Base-by-base conservation (phyloP, 345 rosid species). In the Eucalyptus curtisii region DNA sequence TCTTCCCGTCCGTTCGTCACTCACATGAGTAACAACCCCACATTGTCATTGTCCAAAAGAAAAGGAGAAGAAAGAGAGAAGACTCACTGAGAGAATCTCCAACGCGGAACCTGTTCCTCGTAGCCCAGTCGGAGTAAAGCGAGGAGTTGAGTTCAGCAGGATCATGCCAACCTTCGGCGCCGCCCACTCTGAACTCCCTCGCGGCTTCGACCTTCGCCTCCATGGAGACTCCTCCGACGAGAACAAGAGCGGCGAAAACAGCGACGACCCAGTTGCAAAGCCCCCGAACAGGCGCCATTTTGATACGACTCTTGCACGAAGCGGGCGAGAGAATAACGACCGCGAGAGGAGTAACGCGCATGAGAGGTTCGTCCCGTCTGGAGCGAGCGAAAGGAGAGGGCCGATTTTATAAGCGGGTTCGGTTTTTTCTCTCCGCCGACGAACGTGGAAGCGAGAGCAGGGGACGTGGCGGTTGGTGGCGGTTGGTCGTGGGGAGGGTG, bases 1-100 rank as follows among this genome's bases (percentile, higher is more conserved):
- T 64, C 40, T 64, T 64, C 40, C 76, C 76, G 2, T 64, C 15
- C 31, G 40, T 64, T n/a, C 37, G 19, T 64, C 76, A 64, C 40
- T 64, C 76, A 4, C 76, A n/a, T 4, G 76, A 64, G 17, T n/a
- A n/a, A 64, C 76, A 64, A n/a, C 76, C 76, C 33, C 20, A 45
- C 86, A 12, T 45, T 44, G 24, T 27, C 31, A 11, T 81, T 42
- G 47, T 82, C 31, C 45, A 40, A 81, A 81, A 81, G 50, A 44
- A 82, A 22, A 42, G 47, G 27, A 82, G 86, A 48, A 82, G 47
- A 42, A 49, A 52, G 42, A 80, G 49, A 66, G 15, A 45, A 82
- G 49, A 90, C 97, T 93, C 61, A 94, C 97, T 66, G 87, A 96
- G 97, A 86, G 94, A 93, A 88, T 96, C 98, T 30, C 97, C 95